Evolutionary conservation across 2,329 filamentous ascomycete genomes (phyloP).

Genomic region (Arthrobotrys iridis): DNA sequence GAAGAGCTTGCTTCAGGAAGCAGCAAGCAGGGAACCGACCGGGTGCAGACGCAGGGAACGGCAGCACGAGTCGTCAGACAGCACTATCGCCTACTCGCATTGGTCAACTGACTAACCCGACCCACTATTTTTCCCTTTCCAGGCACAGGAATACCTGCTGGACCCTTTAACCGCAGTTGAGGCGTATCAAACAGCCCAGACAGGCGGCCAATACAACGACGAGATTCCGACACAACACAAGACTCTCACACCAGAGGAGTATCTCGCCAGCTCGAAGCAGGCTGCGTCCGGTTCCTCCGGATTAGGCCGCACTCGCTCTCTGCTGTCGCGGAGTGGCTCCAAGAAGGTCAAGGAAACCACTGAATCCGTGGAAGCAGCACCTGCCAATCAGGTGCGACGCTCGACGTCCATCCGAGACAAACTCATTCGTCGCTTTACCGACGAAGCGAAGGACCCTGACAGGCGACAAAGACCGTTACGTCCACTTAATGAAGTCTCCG

Average conservation of each 20-base stretch:
- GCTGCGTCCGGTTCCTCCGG: not conserved
- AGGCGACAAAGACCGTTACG: slow-evolving; percentile 40
- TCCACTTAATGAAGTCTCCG: slow-evolving; percentile 47
- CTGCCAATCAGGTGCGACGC: slow-evolving; percentile 19
- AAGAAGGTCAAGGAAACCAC: slow-evolving; percentile 19
- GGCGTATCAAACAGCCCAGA: slow-evolving; percentile 52
- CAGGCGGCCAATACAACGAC: slow-evolving; percentile 53
- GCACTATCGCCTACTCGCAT: not conserved
- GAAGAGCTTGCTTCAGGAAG: slow-evolving; percentile 26
- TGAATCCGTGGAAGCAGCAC: slow-evolving; percentile 6
- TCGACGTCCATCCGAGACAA: slow-evolving; percentile 45
- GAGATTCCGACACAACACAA: slow-evolving; percentile 52
- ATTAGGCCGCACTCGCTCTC: slow-evolving; percentile 24
- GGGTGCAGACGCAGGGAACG: not conserved
- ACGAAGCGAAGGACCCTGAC: slow-evolving; percentile 42
- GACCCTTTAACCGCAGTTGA: slow-evolving; percentile 54
- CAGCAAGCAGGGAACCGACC: slow-evolving; percentile 4
- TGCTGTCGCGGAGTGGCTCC: slow-evolving; percentile 32
- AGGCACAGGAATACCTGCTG: slow-evolving; percentile 52
- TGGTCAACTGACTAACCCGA: slow-evolving; percentile 46
- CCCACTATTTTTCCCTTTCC: slow-evolving; percentile 31
- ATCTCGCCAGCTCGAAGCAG: slow-evolving; percentile 1
- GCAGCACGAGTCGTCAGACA: slow-evolving; percentile 27
- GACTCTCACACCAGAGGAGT: slow-evolving; percentile 32
- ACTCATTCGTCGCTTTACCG: slow-evolving; percentile 52